Evolutionary conservation across 2,329 filamentous ascomycete genomes (phyloP), one percentile per base, ranked within the genome.

Genomic region (Capronia americana): DNA sequence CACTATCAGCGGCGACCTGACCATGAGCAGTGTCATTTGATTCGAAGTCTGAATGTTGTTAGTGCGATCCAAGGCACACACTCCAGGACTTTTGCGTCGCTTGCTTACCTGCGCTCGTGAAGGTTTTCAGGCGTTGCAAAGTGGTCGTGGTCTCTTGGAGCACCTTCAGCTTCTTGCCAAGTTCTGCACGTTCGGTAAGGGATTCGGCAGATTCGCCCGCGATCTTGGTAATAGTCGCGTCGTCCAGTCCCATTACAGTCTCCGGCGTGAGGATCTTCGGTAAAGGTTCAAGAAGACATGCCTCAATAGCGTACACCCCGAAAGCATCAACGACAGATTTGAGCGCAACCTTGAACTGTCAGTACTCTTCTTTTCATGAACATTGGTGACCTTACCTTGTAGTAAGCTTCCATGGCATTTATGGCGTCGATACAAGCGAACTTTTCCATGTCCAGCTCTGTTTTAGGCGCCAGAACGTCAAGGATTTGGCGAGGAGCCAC

Each of bases 271-370:
- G 74, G 2, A 85, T 81, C 0, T 66, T 61, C 0, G 78, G 76
- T 0, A 85, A 64, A 1, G 80, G 76, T 0, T 64, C 71, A 0
- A 86, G 72, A 0, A 86, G 78, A 53, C 81, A 84, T 34, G 80
- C 81, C 69, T 86, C 84, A 0, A 84, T 75, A 0, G 78, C 83
- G 0, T 85, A 74, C n/a, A 78, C 83, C 20, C 80, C 76, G 10
- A 85, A 74, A 23, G 84, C 84, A 3, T 86, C 80, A 2, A 81
- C 75, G 56, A 85, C 84, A 0, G 79, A 81, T 12, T 79, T 70
- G 2, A 80, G 74, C 1, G 80, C 79, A 71, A 81, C 79, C 80
- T 82, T 26, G 60, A 12, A 44, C 14, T 6, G 34, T 41, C 56
- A 58, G 17, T 23, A 48, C 24, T 8, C 30, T 32, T 23, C 7